phyloP scores from a whole-genome alignment of 1,139 yeast species.

The Yamadazyma diddensiae region DNA sequence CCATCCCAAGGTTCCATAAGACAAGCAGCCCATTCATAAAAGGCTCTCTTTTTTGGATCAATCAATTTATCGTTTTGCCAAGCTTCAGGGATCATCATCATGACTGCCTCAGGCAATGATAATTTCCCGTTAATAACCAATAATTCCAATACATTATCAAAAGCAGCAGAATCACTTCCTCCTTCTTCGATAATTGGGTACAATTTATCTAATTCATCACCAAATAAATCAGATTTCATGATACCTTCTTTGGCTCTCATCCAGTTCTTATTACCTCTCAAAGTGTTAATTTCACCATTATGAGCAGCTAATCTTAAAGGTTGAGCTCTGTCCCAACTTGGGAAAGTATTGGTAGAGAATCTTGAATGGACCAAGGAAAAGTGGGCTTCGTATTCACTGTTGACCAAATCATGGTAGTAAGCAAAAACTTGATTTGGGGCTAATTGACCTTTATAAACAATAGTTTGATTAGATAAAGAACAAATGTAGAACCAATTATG shows the following conservation, averaged over 20 bases:
- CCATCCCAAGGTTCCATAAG: slow-evolving; percentile 99
- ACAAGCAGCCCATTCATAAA: slow-evolving; percentile 99
- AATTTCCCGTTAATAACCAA: slow-evolving; percentile 88
- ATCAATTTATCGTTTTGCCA: slow-evolving; percentile 87
- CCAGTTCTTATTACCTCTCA: slow-evolving; percentile 98
- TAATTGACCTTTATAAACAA: slow-evolving; percentile 96
- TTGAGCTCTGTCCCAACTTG: slow-evolving; percentile 99
- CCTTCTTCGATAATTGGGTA: slow-evolving; percentile 98
- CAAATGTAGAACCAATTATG: slow-evolving; percentile 98
- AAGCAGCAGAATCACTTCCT: slow-evolving; percentile 98
- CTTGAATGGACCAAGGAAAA: slow-evolving; percentile 96
- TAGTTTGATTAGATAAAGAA: slow-evolving; percentile 83
- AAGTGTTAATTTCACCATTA: slow-evolving; percentile 96
- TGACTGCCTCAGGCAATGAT: slow-evolving; percentile 93
- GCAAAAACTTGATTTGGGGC: slow-evolving; percentile 95
- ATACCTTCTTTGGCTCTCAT: slow-evolving; percentile 99
- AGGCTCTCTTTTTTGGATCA: slow-evolving; percentile 90
- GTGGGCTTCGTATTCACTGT: slow-evolving; percentile 91
- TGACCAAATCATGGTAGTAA: slow-evolving; percentile 88
- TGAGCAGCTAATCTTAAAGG: slow-evolving; percentile 98
- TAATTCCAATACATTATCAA: slow-evolving; percentile 91
- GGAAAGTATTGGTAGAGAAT: slow-evolving; percentile 97
- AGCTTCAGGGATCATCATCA: slow-evolving; percentile 97
- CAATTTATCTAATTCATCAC: slow-evolving; percentile 85
- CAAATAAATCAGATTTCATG: slow-evolving; percentile 82